Base-by-base conservation (phyloP, 345 rosid genomes). In the Bruguiera parviflora region DNA sequence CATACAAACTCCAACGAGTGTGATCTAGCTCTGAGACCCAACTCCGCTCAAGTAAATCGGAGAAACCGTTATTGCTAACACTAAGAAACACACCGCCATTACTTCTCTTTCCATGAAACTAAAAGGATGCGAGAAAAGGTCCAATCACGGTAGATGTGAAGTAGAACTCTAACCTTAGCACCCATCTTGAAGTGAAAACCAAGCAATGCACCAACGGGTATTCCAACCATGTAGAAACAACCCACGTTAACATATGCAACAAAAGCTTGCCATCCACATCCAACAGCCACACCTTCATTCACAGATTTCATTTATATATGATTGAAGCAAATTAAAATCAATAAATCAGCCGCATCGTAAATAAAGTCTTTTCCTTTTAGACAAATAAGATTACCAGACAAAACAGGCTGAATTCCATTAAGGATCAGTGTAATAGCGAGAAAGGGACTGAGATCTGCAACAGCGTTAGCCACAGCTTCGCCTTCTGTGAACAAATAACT, bases 221-320 rank as follows among this genome's bases (percentile, higher is more conserved):
- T 70, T 32, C 96, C 96, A 2, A 88, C 46, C 2, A 88, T 31
- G 74, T 89, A 92, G 64, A 89, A 92, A 60, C 97, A 92, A 7
- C 82, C 88, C 29, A 92, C 63, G 73, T 92, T 92, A 69, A 92
- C 70, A 53, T 81, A 92, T 0, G 97, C 97, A 33, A 89, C 89
- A 33, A 25, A 67, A 0, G 87, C 83, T 78, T 92, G 96, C 96
- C 97, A 86, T 32, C 97, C 96, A 0, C 89, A 86, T 27, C 97
- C 97, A 19, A 92, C 82, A 7, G 93, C 97, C 69, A 92, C 97
- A 64, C 93, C 96, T 91, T 24, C 53, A 55, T 13, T 2, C 16
- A 55, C 58, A 55, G 27, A 22, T 19, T 55, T 20, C 58, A 55
- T 6, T n/a, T 22, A 1, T 22, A 55, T 22, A 55, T 22, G 57